These are phyloP conservation scores for Trichosporon sp. DNA, from an alignment of 1,284 basidiomycete genomes.

Conservation along the genomic window DNA sequence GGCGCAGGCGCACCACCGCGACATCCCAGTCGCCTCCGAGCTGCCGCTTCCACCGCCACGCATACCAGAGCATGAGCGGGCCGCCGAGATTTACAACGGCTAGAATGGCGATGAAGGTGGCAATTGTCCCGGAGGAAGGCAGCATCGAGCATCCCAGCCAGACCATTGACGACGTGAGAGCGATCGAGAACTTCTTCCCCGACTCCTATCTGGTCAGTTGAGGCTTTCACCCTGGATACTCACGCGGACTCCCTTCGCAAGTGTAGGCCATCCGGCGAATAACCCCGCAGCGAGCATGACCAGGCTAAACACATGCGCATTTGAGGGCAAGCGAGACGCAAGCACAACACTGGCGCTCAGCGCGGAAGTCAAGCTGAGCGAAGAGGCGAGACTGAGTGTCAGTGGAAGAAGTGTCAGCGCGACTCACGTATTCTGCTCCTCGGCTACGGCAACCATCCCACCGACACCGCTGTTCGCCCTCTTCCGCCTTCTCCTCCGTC, in stretches of 20 bases:
- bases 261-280: constrained; percentile 77
- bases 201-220: constrained; percentile 26
- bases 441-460: constrained; percentile 13
- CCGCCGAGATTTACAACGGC: constrained; percentile 34
- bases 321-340: constrained; percentile 77
- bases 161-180: constrained; percentile 31
- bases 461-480: constrained; percentile 14
- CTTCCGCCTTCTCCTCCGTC: constrained; percentile 15
- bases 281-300: constrained; percentile 77
- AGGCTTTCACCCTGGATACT: constrained; percentile 18
- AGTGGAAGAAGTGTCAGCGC: neutral
- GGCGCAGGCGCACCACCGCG: constrained; percentile 33
- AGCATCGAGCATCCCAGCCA: constrained; percentile 32
- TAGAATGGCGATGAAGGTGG: constrained; percentile 24
- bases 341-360: constrained; percentile 90
- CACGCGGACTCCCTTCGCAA: constrained; percentile 74
- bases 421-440: constrained; percentile 33
- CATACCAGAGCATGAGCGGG: constrained; percentile 37
- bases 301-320: constrained; percentile 82
- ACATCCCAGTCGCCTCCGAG: constrained; percentile 43
- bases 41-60: constrained; percentile 41
- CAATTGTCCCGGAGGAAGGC: constrained; percentile 17
- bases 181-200: constrained; percentile 28
- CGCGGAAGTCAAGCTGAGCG: constrained; percentile 89
- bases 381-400: constrained; percentile 66